phyloP scores from a whole-genome alignment of 129 eudicot genomes.

The Heracleum sosnowskyi region DNA sequence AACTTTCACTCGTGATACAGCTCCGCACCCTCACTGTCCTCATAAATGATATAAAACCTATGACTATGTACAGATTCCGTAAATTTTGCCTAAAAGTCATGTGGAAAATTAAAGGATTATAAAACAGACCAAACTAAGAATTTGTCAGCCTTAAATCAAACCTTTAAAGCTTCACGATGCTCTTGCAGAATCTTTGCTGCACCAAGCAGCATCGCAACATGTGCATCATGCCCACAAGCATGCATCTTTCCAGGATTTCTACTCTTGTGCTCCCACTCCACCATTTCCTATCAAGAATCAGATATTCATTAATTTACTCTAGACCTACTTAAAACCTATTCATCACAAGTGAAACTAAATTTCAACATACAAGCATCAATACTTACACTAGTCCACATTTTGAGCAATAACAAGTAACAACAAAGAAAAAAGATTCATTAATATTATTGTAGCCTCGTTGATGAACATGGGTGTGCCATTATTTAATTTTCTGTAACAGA shows the following conservation, averaged over 20 bases:
- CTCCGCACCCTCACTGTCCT: neutral
- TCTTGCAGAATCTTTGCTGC: neutral
- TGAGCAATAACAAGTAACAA: neutral
- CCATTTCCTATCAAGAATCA: neutral
- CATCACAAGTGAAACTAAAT: neutral
- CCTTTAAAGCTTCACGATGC: neutral
- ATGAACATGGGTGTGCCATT: too few relatives aligned
- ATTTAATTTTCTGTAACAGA: neutral
- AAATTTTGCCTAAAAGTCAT: too few relatives aligned
- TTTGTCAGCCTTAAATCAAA: neutral
- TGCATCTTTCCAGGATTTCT: neutral
- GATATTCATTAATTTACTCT: neutral
- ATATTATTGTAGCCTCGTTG: neutral
- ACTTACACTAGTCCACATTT: neutral
- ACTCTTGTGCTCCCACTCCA: neutral
- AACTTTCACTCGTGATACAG: neutral
- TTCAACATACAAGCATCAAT: neutral
- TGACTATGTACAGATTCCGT: neutral
- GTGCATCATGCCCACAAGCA: neutral
- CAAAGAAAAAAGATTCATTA: too few relatives aligned
- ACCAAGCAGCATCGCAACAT: neutral
- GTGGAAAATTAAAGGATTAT: neutral
- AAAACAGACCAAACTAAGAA: neutral
- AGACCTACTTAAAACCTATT: constrained; percentile 8
- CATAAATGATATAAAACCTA: neutral